Conservation (phyloP, 495 filamentous ascomycete genomes). For the Penicillium atrosanguineum region DNA sequence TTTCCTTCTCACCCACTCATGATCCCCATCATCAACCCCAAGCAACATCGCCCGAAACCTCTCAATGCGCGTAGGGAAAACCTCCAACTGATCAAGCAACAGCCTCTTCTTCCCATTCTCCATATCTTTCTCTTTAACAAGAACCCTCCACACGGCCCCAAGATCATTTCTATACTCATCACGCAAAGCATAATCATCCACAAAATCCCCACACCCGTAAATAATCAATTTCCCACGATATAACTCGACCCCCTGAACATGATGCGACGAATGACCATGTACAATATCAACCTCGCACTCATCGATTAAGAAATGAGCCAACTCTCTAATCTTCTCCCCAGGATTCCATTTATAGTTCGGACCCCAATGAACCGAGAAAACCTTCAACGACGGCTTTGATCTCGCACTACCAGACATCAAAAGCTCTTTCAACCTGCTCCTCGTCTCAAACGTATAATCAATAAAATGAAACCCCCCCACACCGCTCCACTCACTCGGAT, state of each 20-base stretch:
- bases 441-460: conserved; percentile 28
- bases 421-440: conserved; percentile 19
- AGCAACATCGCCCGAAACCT: conserved; percentile 28
- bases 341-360: conserved; percentile 41
- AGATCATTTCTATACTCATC: conserved; percentile 39
- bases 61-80: conserved; percentile 30
- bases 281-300: conserved; percentile 45
- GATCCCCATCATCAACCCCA: conserved; percentile 18
- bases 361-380: conserved; percentile 45
- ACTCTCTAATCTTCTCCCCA: conserved; percentile 17
- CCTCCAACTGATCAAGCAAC: conserved; percentile 24
- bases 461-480: conserved; percentile 30
- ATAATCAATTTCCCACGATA: conserved; percentile 38
- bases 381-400: conserved; percentile 25
- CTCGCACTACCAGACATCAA: conserved; percentile 6
- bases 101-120: background rate
- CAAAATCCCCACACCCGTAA: conserved; percentile 46
- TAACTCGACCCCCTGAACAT: conserved; percentile 42
- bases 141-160: conserved; percentile 39
- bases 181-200: conserved; percentile 43
- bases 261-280: conserved; percentile 45
- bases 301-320: conserved; percentile 44
- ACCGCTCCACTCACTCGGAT: conserved; percentile 20
- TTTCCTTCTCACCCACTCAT: conserved; percentile 24
- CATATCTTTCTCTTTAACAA: conserved; percentile 12